Conservation (phyloP, 345 rosid genomes). For the Raphanus sativus region DNA sequence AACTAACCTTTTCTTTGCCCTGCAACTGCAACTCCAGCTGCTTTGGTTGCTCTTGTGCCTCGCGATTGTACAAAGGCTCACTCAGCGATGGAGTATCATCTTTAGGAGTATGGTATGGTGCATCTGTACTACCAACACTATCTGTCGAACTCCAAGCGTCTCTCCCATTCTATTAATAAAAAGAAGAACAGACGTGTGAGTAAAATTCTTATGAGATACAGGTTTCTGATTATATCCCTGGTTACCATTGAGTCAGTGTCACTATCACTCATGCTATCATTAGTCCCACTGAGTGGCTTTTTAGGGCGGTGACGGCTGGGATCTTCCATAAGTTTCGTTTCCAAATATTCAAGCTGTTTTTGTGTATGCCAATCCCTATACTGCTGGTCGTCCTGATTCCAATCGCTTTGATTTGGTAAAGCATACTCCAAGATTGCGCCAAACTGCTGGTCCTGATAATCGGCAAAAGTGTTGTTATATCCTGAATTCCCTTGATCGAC, state of each 20-base stretch:
- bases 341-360: not conserved
- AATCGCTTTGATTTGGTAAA: not conserved
- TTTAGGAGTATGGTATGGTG: not conserved
- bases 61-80: not conserved
- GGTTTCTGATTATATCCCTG: not conserved
- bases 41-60: constrained; percentile 22
- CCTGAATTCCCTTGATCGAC: constrained; percentile 15
- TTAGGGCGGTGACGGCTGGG: constrained; percentile 1
- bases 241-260: constrained; percentile 35
- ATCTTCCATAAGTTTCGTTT: constrained; percentile 8
- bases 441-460: not conserved
- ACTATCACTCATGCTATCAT: constrained; percentile 11
- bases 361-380: not conserved
- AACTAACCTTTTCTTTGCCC: constrained; percentile 14
- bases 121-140: constrained; percentile 23
- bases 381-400: not conserved
- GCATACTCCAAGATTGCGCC: not conserved
- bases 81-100: not conserved
- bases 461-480: not conserved
- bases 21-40: not conserved
- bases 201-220: not conserved
- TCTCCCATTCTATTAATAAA: not conserved
- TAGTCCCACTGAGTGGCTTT: not conserved
- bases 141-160: constrained; percentile 26
- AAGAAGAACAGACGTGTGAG: not conserved